Conservation (phyloP, 495 filamentous ascomycete species). For the Cercophora sp. region DNA sequence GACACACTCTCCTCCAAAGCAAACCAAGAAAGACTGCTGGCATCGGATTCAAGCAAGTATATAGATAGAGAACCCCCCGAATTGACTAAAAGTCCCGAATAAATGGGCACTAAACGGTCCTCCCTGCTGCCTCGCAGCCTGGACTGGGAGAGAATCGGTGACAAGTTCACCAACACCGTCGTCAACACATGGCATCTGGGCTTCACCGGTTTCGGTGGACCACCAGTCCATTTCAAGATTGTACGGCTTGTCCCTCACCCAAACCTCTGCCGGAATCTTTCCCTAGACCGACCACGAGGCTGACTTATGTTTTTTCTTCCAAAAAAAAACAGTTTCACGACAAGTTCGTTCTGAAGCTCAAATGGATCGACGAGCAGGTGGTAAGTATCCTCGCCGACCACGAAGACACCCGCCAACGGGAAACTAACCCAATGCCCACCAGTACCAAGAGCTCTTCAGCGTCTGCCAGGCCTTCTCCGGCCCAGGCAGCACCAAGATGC, state of each 20-base stretch:
- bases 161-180: not conserved
- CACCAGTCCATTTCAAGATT: conserved; percentile 71
- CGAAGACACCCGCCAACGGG: not conserved
- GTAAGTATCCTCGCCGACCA: not conserved
- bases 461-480: conserved; percentile 76
- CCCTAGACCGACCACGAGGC: too few relatives aligned
- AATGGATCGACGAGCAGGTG: conserved; percentile 75
- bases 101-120: too few relatives aligned
- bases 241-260: conserved; percentile 22
- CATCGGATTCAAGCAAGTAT: too few relatives aligned
- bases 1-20: too few relatives aligned
- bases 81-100: too few relatives aligned
- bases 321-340: conserved; percentile 52
- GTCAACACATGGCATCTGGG: conserved; percentile 61
- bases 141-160: not conserved
- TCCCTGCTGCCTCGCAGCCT: too few relatives aligned
- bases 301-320: too few relatives aligned
- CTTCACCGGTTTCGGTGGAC: conserved; percentile 68
- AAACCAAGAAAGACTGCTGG: too few relatives aligned
- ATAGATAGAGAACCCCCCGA: too few relatives aligned
- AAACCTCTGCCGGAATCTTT: not conserved
- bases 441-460: conserved; percentile 78
- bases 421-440: not conserved
- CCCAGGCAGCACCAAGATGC: conserved; percentile 76
- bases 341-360: conserved; percentile 60